These are phyloP conservation scores for Pseudotsuga menziesii DNA, from an alignment of 75 land plant species.

Conservation along the genomic window DNA sequence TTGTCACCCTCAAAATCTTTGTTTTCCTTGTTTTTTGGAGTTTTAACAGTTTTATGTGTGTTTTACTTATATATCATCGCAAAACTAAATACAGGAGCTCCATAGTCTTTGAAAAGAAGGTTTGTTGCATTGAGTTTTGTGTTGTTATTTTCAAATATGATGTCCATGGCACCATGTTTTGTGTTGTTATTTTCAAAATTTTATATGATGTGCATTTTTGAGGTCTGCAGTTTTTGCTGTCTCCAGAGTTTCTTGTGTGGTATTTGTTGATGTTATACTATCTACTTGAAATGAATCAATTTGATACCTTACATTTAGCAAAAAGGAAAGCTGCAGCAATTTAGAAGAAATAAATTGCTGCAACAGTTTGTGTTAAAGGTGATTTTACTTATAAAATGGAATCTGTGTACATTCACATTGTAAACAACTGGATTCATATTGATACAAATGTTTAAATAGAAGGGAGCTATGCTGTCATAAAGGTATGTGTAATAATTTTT, in stretches of 20 bases:
- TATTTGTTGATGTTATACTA: background rate
- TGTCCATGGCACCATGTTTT: background rate
- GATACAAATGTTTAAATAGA: background rate
- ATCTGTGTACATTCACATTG: background rate
- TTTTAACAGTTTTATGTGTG: background rate
- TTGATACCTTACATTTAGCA: background rate
- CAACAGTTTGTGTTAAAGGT: background rate
- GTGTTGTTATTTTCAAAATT: background rate
- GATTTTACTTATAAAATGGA: background rate
- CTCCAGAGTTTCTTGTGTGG: background rate
- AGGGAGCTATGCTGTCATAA: too few relatives aligned
- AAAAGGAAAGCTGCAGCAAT: background rate
- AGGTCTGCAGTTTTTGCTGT: background rate
- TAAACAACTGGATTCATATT: background rate
- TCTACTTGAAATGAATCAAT: background rate
- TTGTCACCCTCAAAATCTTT: background rate
- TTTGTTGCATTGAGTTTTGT: background rate
- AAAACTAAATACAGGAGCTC: background rate
- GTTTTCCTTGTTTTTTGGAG: background rate
- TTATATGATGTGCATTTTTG: background rate
- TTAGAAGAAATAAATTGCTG: too few relatives aligned
- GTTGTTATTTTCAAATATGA: background rate
- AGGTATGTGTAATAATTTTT: background rate
- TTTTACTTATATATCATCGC: background rate
- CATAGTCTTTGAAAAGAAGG: background rate